Base-by-base conservation (phyloP, 2,329 filamentous ascomycete genomes). In the Fusarium sororula region DNA sequence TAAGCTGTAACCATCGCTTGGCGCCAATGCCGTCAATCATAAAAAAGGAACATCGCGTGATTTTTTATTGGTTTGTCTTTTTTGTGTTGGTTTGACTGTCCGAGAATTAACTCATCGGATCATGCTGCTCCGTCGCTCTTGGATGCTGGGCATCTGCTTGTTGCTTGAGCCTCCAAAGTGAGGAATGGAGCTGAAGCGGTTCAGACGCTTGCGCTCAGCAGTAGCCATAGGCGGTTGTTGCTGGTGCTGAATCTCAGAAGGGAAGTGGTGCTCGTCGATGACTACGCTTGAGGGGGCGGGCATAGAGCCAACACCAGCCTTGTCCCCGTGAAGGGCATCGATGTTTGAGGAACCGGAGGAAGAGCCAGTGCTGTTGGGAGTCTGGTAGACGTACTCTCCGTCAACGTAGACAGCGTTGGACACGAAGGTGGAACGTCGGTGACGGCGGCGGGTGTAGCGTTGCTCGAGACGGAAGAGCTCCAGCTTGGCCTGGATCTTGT, bases 391-490 rank as follows among this genome's bases (percentile, higher is more conserved):
- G 85, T 98, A 98, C 86, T 98, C 96, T 84, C 95, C 96, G 81
- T 98, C 94, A 74, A 98, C 93, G 83, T 98, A 98, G 82, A 94
- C 89, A 37, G 95, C 96, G 79, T 94, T 95, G 80, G 93, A 95
- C 80, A 93, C 91, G 83, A 97, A 98, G 69, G 94, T 96, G 62
- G 92, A 95, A 82, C 96, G 94, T 78, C 96, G 94, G 78, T 91
- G 85, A 79, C 96, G 94, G 81, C 94, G 93, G 79, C 93, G 93
- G 58, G 95, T 97, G 87, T 98, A 98, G 79, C 94, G 93, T 86
- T 98, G 93, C 86, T 98, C 96, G 76, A 98, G 92, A 56, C 95
- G 94, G 88, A 97, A 96, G 80, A 98, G 90, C 87, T 98, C 95
- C 79, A 97, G 87, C 87, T 93, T 90, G 68, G 89, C 87, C 77